phyloP scores from a whole-genome alignment of 495 filamentous ascomycete genomes.

The Hypoxylon cercidicola region DNA sequence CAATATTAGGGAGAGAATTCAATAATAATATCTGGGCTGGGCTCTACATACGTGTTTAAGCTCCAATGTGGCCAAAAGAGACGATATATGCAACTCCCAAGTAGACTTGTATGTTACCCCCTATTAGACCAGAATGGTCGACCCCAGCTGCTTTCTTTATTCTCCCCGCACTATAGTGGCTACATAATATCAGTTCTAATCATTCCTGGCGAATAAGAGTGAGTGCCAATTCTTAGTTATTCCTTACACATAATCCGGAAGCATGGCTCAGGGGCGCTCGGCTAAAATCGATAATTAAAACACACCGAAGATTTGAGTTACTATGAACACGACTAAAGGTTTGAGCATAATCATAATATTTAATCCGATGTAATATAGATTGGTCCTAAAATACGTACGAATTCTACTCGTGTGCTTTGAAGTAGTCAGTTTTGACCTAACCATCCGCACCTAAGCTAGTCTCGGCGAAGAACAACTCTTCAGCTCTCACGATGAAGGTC shows the following conservation, averaged over 20 bases:
- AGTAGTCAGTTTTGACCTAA: conserved; percentile 7
- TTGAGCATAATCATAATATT: conserved; percentile 34
- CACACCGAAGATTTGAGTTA: conserved; percentile 22
- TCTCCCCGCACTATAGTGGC: conserved; percentile 34
- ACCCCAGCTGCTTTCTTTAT: conserved; percentile 19
- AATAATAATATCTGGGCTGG: not conserved
- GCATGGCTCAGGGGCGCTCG: conserved; percentile 14
- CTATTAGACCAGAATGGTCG: conserved; percentile 27
- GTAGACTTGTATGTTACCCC: conserved; percentile 4
- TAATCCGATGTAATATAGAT: conserved; percentile 30
- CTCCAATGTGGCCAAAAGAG: not conserved
- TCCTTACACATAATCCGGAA: conserved; percentile 30
- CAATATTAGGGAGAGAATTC: not conserved
- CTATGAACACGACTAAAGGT: not conserved
- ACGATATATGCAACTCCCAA: not conserved
- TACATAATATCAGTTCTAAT: conserved; percentile 17
- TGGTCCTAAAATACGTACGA: conserved; percentile 10
- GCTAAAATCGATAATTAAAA: conserved; percentile 38
- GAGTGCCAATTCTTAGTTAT: conserved; percentile 27
- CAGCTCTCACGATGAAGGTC: conserved; percentile 43
- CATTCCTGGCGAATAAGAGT: conserved; percentile 31
- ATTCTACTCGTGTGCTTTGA: conserved; percentile 5
- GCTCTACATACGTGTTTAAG: not conserved
- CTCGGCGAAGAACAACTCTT: not conserved
- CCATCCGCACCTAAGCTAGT: not conserved